Percentiles rank a stretch among this genome's conserved stretches.
Evolutionary conservation across 768 basidiomycete genomes (phyloP).

Genomic region (Boletales sp.): DNA sequence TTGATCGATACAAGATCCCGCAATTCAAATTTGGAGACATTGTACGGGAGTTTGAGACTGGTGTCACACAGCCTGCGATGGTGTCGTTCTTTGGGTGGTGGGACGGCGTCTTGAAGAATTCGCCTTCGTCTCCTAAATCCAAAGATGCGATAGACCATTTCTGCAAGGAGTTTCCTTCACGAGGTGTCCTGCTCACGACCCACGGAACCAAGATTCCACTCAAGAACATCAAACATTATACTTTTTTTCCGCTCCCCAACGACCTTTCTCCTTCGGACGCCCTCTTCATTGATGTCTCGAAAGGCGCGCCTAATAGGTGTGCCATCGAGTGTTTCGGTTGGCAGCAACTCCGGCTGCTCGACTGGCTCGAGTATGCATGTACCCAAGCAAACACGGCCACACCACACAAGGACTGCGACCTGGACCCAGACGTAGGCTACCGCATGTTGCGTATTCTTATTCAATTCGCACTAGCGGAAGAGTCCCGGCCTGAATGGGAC

Average conservation of each 20-base stretch:
- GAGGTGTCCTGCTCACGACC: neutral
- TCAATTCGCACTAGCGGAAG: conserved; percentile 77
- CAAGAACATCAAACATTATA: conserved; percentile 52
- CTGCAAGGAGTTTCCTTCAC: conserved; percentile 47
- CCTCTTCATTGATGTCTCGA: conserved; percentile 64
- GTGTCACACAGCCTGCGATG: conserved; percentile 7
- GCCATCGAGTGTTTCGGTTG: conserved; percentile 58
- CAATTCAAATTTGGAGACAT: conserved; percentile 2
- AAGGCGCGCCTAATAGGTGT: conserved; percentile 43
- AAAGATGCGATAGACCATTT: neutral
- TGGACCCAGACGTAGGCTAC: conserved; percentile 40
- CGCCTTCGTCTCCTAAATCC: neutral
- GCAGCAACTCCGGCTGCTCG: conserved; percentile 63
- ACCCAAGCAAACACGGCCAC: conserved; percentile 26
- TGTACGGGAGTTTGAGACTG: conserved; percentile 7
- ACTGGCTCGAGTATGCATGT: conserved; percentile 69
- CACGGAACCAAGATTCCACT: conserved; percentile 34
- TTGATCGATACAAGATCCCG: conserved; percentile 7
- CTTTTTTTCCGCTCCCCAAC: conserved; percentile 58
- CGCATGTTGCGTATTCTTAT: conserved; percentile 57
- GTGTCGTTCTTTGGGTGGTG: conserved; percentile 12
- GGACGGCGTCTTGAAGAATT: neutral
- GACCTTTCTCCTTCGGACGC: conserved; percentile 74
- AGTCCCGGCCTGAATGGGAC: conserved; percentile 48
- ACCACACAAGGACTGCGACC: neutral